Evolutionary conservation across 106 monocot genomes (phyloP).

Genomic region (Gastrodia elata): DNA sequence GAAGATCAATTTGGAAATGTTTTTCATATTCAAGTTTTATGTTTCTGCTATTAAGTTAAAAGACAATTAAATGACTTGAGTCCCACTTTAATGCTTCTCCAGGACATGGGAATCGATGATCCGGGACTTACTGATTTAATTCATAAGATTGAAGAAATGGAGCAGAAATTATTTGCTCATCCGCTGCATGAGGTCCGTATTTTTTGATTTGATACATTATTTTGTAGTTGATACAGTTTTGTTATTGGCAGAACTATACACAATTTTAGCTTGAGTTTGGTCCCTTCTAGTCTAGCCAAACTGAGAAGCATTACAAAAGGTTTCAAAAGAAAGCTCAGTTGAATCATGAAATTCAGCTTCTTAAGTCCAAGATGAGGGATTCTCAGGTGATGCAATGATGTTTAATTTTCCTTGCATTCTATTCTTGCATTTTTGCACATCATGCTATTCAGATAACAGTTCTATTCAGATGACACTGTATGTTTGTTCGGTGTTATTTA

Average conservation of each 20-base stretch:
- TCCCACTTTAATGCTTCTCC: not conserved
- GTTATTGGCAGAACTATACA: not conserved
- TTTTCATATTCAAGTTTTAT: not conserved
- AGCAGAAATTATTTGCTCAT: conserved; percentile 69
- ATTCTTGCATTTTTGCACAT: not conserved
- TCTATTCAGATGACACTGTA: too few species aligned
- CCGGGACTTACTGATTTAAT: conserved; percentile 42
- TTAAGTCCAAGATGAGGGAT: conserved; percentile 87
- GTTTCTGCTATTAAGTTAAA: not conserved
- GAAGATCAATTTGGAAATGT: not conserved
- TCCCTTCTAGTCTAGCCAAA: conserved; percentile 66
- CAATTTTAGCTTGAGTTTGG: not conserved
- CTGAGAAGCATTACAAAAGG: conserved; percentile 71
- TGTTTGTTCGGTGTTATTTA: too few species aligned
- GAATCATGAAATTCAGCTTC: conserved; percentile 88
- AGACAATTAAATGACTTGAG: not conserved
- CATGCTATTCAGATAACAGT: too few species aligned
- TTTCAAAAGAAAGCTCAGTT: conserved; percentile 95
- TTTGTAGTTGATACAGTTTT: not conserved
- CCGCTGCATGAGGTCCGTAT: conserved; percentile 72
- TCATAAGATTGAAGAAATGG: conserved; percentile 66
- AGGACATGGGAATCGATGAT: conserved; percentile 64
- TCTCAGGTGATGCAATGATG: conserved; percentile 53
- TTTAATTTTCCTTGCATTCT: not conserved
- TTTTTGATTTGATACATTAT: not conserved